Conservation (phyloP, 2,329 filamentous ascomycete species). For the Pezicula rhizophila region DNA sequence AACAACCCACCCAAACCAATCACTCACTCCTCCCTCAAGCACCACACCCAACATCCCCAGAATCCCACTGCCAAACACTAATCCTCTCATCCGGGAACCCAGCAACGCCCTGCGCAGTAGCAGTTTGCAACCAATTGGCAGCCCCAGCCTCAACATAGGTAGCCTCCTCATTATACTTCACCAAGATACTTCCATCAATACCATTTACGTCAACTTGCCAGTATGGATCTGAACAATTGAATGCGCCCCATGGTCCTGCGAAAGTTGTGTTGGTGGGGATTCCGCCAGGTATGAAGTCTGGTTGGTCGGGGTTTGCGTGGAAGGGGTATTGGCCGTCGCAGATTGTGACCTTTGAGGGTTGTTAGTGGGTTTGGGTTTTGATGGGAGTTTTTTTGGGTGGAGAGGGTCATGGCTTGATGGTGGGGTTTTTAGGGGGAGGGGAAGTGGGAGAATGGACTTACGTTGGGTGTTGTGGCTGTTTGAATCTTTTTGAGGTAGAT, state of each 20-base stretch:
- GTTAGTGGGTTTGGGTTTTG: too few relatives aligned
- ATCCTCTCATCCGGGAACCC: conserved; percentile 1
- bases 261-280: conserved; percentile 9
- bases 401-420: too few relatives aligned
- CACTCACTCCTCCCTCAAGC: too few relatives aligned
- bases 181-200: conserved; percentile 2
- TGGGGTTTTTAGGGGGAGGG: too few relatives aligned
- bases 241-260: conserved; percentile 6
- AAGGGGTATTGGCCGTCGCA: conserved; percentile 3
- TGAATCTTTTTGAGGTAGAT: conserved; percentile 3
- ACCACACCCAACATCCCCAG: conserved; percentile 4
- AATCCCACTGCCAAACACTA: conserved; percentile 8
- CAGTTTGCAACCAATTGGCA: conserved; percentile 3
- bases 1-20: too few relatives aligned
- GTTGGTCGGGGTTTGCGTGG: not conserved
- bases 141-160: conserved; percentile 4
- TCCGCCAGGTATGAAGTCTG: conserved; percentile 6
- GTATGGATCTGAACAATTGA: conserved; percentile 6
- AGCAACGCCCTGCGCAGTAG: conserved; percentile 1
- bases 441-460: too few relatives aligned
- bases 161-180: conserved; percentile 5
- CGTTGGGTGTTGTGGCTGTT: too few relatives aligned
- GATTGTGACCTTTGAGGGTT: not conserved
- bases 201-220: conserved; percentile 5
- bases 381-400: too few relatives aligned